Evolutionary conservation across 495 filamentous ascomycete species (phyloP), one percentile per base, ranked within the genome.

Genomic region (Aspergillus kassunensis): DNA sequence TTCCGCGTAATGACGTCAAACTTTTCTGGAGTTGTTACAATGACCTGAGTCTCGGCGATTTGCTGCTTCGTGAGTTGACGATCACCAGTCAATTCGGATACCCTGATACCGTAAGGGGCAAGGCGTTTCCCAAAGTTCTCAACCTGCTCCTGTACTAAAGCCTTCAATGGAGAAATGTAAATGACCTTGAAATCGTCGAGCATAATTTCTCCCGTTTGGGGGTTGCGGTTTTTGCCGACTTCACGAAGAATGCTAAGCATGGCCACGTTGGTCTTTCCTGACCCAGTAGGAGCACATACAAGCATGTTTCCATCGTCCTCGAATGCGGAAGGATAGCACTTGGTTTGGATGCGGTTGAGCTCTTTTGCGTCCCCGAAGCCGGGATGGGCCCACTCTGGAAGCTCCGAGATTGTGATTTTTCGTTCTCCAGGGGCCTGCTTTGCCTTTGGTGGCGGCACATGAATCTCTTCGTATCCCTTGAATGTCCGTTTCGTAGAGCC

Each of bases 1-100:
- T 99, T 99, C 58, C 93, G 84, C 5, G 95, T 99, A 59, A 99
- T 96, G 50, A 99, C 95, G 72, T 99, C 93, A 85, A 88, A 99
- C 73, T 99, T 99, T 65, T 99, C 93, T 9, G 93, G 93, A 0
- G 93, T 99, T 2, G 93, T 99, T 37, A 99, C 91, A 60, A 99
- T 99, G 59, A 99, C 86, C 64, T 99, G 93, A 6, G 93, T 97
- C 58, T 99, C 95, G 21, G 90, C 82, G 53, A 99, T 97, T 70
- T 97, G 93, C 64, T 96, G 91, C 67, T 99, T 99, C 30, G 93
- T 97, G 67, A 99, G 90, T 63, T 97, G 95, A 19, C 93, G 88
- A 70, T 99, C 93, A 67, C 93, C 93, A 53, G 93, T 97, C 51
- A 99, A 75, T 65, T 99, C 93, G 6, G 91, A 81, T 4, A 97